Evolutionary conservation across 2,329 filamentous ascomycete species (phyloP), one percentile per base, ranked within the genome.

Genomic region (Fusarium secorum): DNA sequence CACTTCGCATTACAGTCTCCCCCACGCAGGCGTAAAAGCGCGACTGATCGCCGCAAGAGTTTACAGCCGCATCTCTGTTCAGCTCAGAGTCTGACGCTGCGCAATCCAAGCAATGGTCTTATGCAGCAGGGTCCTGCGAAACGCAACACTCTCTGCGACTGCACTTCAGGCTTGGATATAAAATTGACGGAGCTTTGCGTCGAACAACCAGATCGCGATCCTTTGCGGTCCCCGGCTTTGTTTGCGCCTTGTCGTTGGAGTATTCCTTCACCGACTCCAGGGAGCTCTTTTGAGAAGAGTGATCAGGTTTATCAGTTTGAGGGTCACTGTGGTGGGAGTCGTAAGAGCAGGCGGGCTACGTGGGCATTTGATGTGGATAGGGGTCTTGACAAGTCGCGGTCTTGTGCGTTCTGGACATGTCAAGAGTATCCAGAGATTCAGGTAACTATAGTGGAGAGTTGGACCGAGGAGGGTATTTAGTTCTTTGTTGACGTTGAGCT

Each of bases 61-160:
- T 8, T 49, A 0, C n/a, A 49, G 17, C 5, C 30, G 22, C 30
- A 35, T 24, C 1, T 49, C 0, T 35, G n/a, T 30, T 49, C 46
- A 0, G 46, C 30, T 0, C 46, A 35, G 3, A 35, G 2, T 15
- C 17, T 49, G 0, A 49, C 46, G 0, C 11, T 24, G 4, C 30
- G 30, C 11, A 49, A 49, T 49, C 30, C 46, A 5, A 49, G 30
- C 11, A 49, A 49, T 49, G 46, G 17, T 0, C 8, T 49, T 0
- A 11, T 24, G 8, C n/a, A 20, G 6, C 4, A 24, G 1, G 6
- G 17, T 1, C 20, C 17, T 20, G 3, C 4, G 2, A 20, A 1
- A 7, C 4, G 4, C 8, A 4, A 33, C 4, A 24, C 3, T 15
- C 0, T 33, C 0, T 49, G 30, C 6, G 17, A 33, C 8, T 49